Percentiles rank a stretch among this genome's conserved stretches.
These are phyloP conservation scores for Dactylis glomerata DNA, from an alignment of 176 grass and related monocot species.

Conservation along the genomic window DNA sequence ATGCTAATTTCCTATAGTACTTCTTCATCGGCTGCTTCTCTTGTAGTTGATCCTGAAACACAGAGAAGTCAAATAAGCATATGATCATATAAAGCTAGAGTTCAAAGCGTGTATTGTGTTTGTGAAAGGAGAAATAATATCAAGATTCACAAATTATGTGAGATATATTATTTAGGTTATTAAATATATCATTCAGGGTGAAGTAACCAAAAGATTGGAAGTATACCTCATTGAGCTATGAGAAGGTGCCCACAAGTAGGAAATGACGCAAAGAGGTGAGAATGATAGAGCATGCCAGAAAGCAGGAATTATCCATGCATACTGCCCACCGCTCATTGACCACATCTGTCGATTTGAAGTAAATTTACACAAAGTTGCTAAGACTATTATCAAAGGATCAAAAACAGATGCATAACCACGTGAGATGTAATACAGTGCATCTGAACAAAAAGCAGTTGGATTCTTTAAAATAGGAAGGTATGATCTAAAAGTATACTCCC, in stretches of 20 bases:
- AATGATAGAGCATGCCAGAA: constrained; percentile 96
- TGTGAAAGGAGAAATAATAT: no score
- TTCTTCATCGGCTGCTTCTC: no score
- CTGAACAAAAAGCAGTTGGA: neutral
- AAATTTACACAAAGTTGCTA: constrained; percentile 63
- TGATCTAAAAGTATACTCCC: neutral
- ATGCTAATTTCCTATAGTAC: no score
- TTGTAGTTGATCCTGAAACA: no score
- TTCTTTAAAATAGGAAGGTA: constrained; percentile 9
- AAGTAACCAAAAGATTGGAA: no score
- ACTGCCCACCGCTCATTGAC: constrained; percentile 95
- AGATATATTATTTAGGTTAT: no score
- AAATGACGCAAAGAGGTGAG: constrained; percentile 90
- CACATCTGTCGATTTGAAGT: constrained; percentile 93
- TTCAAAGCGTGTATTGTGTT: no score
- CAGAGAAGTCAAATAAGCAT: no score
- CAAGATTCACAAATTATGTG: no score
- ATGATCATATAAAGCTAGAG: no score
- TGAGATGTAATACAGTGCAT: neutral
- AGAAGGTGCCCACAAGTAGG: constrained; percentile 88
- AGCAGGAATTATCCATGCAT: constrained; percentile 96
- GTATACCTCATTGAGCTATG: constrained; percentile 91
- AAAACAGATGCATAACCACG: neutral
- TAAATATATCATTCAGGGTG: no score
- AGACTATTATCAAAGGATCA: constrained; percentile 1